phyloP scores from a whole-genome alignment of 208 protist genomes.

The Acanthamoeba divionensis region DNA sequence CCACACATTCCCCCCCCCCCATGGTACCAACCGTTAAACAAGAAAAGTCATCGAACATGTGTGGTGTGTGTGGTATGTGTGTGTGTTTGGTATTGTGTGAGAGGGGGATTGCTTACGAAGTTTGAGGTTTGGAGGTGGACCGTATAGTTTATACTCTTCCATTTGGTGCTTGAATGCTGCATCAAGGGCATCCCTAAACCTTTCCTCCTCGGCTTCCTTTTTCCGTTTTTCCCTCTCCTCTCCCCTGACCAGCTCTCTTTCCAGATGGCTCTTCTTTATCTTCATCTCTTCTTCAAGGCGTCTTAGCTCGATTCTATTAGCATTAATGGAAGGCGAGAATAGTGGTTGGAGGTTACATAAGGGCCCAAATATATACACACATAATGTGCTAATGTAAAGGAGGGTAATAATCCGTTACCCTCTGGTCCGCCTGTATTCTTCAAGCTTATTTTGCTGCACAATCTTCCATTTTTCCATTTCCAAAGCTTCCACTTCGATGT shows the following conservation, averaged over 20 bases:
- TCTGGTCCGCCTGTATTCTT: conserved; percentile 21
- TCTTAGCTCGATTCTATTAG: not conserved
- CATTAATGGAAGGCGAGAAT: not conserved
- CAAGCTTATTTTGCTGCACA: conserved; percentile 8
- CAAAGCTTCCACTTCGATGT: not conserved
- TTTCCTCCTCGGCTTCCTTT: not conserved
- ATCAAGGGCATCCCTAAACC: not conserved
- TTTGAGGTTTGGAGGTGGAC: not conserved
- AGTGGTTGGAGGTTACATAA: no score
- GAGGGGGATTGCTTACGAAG: not conserved
- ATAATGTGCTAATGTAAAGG: no score
- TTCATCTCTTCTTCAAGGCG: conserved; percentile 28
- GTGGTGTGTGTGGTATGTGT: not conserved
- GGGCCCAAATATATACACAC: no score
- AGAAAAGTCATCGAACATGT: not conserved
- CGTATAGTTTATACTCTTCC: conserved; percentile 46
- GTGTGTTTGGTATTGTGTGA: not conserved
- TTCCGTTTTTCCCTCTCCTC: conserved; percentile 29
- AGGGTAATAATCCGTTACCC: not conserved
- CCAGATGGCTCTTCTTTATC: conserved; percentile 23
- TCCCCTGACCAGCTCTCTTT: not conserved
- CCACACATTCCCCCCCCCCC: not conserved
- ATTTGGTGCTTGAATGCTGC: conserved; percentile 26
- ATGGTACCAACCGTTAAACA: not conserved
- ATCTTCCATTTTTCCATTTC: conserved; percentile 10